Percentiles rank a stretch among this genome's conserved stretches.
Evolutionary conservation across 257 asterid genomes (phyloP).

Genomic region (Ocimum tenuiflorum): DNA sequence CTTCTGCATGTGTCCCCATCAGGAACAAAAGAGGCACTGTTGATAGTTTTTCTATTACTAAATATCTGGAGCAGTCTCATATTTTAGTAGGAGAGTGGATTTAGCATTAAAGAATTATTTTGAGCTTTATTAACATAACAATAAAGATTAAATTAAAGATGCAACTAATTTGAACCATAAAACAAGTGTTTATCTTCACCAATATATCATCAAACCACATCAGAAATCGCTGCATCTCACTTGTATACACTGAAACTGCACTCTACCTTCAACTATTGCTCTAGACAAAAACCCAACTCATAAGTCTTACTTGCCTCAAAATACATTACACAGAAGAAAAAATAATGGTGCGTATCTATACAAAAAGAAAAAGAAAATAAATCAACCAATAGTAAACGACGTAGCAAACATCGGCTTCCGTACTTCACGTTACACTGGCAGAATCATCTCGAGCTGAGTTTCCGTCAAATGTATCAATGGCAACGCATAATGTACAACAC

Average conservation of each 20-base stretch:
- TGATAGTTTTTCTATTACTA: too few relatives aligned
- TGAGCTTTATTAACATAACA: too few relatives aligned
- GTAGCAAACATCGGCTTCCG: conserved; percentile 17
- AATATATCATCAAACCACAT: conserved; percentile 8
- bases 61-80: too few relatives aligned
- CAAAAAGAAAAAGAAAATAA: background rate
- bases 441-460: conserved; percentile 12
- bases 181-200: background rate
- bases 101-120: too few relatives aligned
- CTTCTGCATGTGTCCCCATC: too few relatives aligned
- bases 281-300: conserved; percentile 21
- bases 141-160: too few relatives aligned
- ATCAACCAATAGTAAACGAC: conserved; percentile 37
- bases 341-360: conserved; percentile 39
- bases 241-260: conserved; percentile 18
- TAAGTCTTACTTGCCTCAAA: conserved; percentile 18
- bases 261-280: conserved; percentile 17
- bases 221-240: conserved; percentile 14
- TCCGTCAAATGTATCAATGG: conserved; percentile 10
- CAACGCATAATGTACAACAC: conserved; percentile 28
- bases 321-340: conserved; percentile 22
- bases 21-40: too few relatives aligned
- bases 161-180: background rate
- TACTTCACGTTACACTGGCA: conserved; percentile 20
- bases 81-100: too few relatives aligned